phyloP scores from a whole-genome alignment of 345 rosid genomes.

The Chamaenerion angustifolium region DNA sequence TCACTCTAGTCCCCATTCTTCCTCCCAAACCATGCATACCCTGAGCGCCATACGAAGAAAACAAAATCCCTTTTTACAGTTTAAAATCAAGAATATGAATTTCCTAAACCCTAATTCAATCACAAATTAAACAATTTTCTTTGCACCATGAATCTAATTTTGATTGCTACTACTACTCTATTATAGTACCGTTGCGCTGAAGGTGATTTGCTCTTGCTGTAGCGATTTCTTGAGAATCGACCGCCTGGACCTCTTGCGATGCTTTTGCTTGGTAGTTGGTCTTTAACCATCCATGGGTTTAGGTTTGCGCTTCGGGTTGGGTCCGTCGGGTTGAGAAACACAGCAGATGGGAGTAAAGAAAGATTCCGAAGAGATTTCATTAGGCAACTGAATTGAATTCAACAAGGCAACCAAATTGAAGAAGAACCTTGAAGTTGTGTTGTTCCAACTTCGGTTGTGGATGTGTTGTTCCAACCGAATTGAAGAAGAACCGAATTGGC shows the following conservation, averaged over 20 bases:
- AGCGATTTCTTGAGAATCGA: constrained; percentile 64
- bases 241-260: constrained; percentile 45
- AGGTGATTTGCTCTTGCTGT: constrained; percentile 63
- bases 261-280: constrained; percentile 32
- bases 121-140: too few species aligned
- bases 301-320: too few species aligned
- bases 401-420: too few species aligned
- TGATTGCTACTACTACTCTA: too few species aligned
- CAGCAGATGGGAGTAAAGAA: constrained; percentile 14
- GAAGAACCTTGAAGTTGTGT: too few species aligned
- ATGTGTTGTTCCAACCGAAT: too few species aligned
- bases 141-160: too few species aligned
- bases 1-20: constrained; percentile 76
- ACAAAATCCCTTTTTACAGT: neutral
- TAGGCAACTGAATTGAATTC: too few species aligned
- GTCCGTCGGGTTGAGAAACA: constrained; percentile 17
- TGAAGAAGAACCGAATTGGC: too few species aligned
- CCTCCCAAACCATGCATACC: constrained; percentile 95
- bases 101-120: too few species aligned
- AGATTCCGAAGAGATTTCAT: constrained; percentile 11
- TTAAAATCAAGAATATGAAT: neutral
- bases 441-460: too few species aligned
- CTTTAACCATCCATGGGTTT: constrained; percentile 16
- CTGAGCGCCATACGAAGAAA: constrained; percentile 12
- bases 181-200: constrained; percentile 39